Evolutionary conservation across 805 yeast species (phyloP).

Genomic region (Zygosaccharomyces pseudorouxii): DNA sequence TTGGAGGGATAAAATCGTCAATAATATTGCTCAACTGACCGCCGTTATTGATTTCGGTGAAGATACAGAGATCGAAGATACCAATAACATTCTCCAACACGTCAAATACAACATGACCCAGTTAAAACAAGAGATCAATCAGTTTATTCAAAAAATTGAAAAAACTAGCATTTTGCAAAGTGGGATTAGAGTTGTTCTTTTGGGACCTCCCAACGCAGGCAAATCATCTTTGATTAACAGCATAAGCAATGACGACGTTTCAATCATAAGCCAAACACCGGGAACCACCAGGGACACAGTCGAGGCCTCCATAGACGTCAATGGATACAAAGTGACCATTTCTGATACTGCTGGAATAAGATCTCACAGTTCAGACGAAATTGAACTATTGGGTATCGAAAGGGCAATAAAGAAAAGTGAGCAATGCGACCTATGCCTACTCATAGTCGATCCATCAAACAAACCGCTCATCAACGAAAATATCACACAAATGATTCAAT

Average conservation of each 20-base stretch:
- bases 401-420: conserved; percentile 61
- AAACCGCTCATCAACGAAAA: conserved; percentile 33
- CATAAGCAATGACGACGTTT: conserved; percentile 75
- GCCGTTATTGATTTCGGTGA: conserved; percentile 95
- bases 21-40: conserved; percentile 67
- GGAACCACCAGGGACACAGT: conserved; percentile 93
- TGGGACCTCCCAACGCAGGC: conserved; percentile 97
- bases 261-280: conserved; percentile 85
- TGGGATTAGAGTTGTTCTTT: conserved; percentile 67
- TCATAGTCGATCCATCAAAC: conserved; percentile 44
- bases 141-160: conserved; percentile 42
- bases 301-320: conserved; percentile 73
- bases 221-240: conserved; percentile 80
- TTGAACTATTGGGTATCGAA: conserved; percentile 77
- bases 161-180: conserved; percentile 58
- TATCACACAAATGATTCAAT: conserved; percentile 28
- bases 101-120: conserved; percentile 43
- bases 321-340: conserved; percentile 76
- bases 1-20: conserved; percentile 68
- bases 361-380: conserved; percentile 44
- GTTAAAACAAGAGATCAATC: conserved; percentile 44
- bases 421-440: conserved; percentile 63
- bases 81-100: conserved; percentile 45
- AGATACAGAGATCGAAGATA: conserved; percentile 76
- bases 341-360: conserved; percentile 95